Evolutionary conservation across 805 yeast species (phyloP).

Genomic region (Lipomyces spencermartinsiae): DNA sequence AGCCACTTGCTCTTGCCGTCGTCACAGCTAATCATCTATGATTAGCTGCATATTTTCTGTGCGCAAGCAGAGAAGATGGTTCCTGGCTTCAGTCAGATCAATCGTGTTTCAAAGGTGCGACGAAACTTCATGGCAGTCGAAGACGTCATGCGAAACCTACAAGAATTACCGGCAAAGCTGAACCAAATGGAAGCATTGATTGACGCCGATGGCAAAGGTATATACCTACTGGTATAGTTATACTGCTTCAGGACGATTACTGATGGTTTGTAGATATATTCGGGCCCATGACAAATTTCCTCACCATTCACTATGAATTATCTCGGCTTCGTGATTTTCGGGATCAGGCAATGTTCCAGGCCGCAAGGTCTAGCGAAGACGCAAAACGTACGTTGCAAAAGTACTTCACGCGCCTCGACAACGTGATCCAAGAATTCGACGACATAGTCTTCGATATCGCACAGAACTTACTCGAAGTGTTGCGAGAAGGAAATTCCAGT

Average conservation of each 20-base stretch:
- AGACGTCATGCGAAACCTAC: conserved; percentile 66
- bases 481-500: conserved; percentile 69
- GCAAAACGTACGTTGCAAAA: conserved; percentile 61
- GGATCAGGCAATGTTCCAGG: conserved; percentile 71
- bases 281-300: conserved; percentile 56
- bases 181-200: conserved; percentile 60
- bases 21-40: background rate
- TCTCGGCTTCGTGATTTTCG: conserved; percentile 76
- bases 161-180: conserved; percentile 59
- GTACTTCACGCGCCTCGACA: conserved; percentile 58
- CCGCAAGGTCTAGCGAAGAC: conserved; percentile 59
- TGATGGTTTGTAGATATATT: conserved; percentile 21
- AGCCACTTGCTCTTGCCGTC: background rate
- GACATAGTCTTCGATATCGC: conserved; percentile 68
- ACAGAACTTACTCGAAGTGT: conserved; percentile 71
- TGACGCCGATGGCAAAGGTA: conserved; percentile 49
- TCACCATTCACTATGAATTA: conserved; percentile 72
- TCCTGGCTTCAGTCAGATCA: conserved; percentile 70
- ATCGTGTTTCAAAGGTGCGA: conserved; percentile 60
- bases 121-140: conserved; percentile 76
- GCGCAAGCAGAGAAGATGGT: conserved; percentile 49
- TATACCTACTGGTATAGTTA: background rate
- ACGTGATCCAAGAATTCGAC: conserved; percentile 63
- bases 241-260: background rate
- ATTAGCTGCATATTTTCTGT: conserved; percentile 29